These are phyloP conservation scores for Hypomyces rosellus DNA, from an alignment of 2,329 filamentous ascomycete genomes.

Conservation along the genomic window DNA sequence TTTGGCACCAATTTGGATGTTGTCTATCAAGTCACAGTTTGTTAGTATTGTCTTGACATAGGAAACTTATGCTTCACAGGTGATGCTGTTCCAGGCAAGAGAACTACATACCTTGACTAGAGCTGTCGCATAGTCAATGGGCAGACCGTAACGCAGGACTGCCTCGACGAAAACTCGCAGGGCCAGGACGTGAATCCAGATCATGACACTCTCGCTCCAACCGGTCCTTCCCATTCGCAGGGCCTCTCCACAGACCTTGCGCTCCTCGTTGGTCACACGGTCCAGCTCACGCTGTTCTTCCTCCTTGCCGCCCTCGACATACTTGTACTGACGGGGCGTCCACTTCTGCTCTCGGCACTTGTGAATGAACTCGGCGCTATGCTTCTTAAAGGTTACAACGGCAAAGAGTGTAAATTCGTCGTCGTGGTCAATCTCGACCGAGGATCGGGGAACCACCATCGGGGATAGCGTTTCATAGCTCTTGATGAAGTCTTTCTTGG, in stretches of 20 bases:
- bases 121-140: constrained; percentile 80
- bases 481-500: constrained; percentile 81
- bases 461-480: constrained; percentile 81
- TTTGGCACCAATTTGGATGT: constrained; percentile 77
- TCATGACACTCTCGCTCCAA: constrained; percentile 93
- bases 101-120: constrained; percentile 69
- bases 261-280: constrained; percentile 74
- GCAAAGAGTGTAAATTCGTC: constrained; percentile 85
- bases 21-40: constrained; percentile 48
- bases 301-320: constrained; percentile 82
- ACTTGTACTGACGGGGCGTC: constrained; percentile 91
- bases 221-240: constrained; percentile 81
- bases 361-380: constrained; percentile 78
- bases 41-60: neutral
- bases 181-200: constrained; percentile 88
- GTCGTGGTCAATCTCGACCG: constrained; percentile 72
- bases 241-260: constrained; percentile 89
- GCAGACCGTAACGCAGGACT: constrained; percentile 90
- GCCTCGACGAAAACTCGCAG: constrained; percentile 95
- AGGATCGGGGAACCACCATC: constrained; percentile 91
- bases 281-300: constrained; percentile 85
- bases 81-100: neutral
- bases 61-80: neutral
- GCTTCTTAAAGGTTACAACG: constrained; percentile 91
- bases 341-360: constrained; percentile 91